A percentile compares a stretch with the other conserved stretches of the same genome.
These are phyloP conservation scores for Beauveria asiatica DNA, from an alignment of 2,329 filamentous ascomycete species.

Conservation along the genomic window DNA sequence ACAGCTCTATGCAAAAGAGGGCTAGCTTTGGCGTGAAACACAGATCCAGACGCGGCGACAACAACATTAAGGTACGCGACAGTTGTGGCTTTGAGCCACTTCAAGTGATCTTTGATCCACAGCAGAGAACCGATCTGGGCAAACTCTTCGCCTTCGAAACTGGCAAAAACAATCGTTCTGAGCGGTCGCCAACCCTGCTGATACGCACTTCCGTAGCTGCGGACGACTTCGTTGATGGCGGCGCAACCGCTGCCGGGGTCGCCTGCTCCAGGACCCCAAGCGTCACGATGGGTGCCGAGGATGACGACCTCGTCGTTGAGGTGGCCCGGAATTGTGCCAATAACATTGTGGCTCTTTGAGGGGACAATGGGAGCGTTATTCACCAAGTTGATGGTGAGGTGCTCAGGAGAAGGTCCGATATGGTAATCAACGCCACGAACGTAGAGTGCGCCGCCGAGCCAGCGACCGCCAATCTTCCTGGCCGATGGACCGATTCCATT, in stretches of 20 bases:
- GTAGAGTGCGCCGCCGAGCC: slow-evolving; percentile 45
- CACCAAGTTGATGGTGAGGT: slow-evolving; percentile 53
- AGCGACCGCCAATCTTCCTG: slow-evolving; percentile 51
- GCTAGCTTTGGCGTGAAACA: slow-evolving; percentile 50
- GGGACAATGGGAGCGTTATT: slow-evolving; percentile 53
- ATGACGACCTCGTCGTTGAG: slow-evolving; percentile 64
- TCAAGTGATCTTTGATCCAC: slow-evolving; percentile 76
- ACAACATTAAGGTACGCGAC: slow-evolving; percentile 79
- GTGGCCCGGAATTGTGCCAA: slow-evolving; percentile 72
- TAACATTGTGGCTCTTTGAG: slow-evolving; percentile 54
- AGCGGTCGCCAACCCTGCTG: slow-evolving; percentile 71
- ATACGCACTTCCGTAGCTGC: slow-evolving; percentile 61
- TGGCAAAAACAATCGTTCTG: slow-evolving; percentile 62
- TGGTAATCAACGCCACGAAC: slow-evolving; percentile 30
- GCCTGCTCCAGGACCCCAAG: slow-evolving; percentile 78
- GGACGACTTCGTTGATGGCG: slow-evolving; percentile 65
- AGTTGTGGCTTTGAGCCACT: slow-evolving; percentile 63
- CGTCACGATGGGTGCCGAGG: slow-evolving; percentile 74
- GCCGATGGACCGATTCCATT: slow-evolving; percentile 67
- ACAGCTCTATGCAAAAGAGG: slow-evolving; percentile 61
- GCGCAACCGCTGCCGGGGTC: slow-evolving; percentile 78
- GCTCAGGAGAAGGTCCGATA: slow-evolving; percentile 36
- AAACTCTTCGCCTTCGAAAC: slow-evolving; percentile 70
- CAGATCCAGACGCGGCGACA: slow-evolving; percentile 51
- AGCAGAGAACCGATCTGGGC: slow-evolving; percentile 73